These are phyloP conservation scores for Laburnicola sp. DNA, from an alignment of 2,329 filamentous ascomycete genomes.

Conservation along the genomic window DNA sequence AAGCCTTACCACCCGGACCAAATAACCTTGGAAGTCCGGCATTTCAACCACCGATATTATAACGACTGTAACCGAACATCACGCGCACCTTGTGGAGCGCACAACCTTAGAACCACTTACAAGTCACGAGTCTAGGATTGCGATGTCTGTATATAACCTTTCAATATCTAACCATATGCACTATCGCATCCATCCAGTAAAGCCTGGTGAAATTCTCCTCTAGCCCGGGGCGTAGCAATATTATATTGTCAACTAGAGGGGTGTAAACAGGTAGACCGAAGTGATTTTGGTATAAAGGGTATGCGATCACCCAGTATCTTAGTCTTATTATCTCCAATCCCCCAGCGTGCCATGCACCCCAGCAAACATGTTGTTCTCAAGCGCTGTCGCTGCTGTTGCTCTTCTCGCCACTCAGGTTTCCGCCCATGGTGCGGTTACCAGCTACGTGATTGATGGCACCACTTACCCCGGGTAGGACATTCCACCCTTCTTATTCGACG, in stretches of 20 bases:
- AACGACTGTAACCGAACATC: slow-evolving; percentile 11
- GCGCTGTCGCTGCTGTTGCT: slow-evolving; percentile 37
- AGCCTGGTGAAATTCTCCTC: slow-evolving; percentile 3
- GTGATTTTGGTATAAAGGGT: slow-evolving; percentile 23
- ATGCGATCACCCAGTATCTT: background rate
- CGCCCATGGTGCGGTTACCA: slow-evolving; percentile 43
- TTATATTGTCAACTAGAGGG: slow-evolving; percentile 10
- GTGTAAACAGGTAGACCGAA: background rate
- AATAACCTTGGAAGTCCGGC: slow-evolving; percentile 18
- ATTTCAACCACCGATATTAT: slow-evolving; percentile 29
- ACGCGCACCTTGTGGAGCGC: slow-evolving; percentile 22
- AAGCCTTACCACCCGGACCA: slow-evolving; percentile 14
- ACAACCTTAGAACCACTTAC: slow-evolving; percentile 28
- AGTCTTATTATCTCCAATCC: background rate
- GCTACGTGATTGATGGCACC: slow-evolving; percentile 40
- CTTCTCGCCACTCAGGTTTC: slow-evolving; percentile 36
- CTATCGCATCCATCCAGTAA: slow-evolving; percentile 27
- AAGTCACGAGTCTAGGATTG: slow-evolving; percentile 26
- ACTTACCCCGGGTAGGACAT: slow-evolving; percentile 35
- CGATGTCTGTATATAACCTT: slow-evolving; percentile 23
- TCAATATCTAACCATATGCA: slow-evolving; percentile 24
- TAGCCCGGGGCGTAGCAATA: slow-evolving; percentile 14
- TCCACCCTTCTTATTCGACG: slow-evolving; percentile 32
- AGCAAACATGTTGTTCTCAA: slow-evolving; percentile 44
- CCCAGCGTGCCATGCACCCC: slow-evolving; percentile 6